Evolutionary conservation across 495 filamentous ascomycete genomes (phyloP), one percentile per base, ranked within the genome.

Genomic region (Mytilinidion resinicola): DNA sequence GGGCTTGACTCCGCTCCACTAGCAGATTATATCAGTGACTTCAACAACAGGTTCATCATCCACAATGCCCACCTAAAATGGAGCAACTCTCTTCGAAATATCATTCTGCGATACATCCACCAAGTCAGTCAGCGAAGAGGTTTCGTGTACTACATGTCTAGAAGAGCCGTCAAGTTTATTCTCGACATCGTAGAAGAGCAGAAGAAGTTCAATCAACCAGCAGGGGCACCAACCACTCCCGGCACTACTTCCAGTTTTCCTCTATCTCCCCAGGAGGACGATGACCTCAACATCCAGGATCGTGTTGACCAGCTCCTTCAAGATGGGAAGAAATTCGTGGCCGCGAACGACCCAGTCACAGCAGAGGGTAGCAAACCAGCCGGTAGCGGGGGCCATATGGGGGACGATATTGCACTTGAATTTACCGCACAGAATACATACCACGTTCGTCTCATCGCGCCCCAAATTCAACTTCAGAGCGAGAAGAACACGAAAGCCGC

Each of bases 41-140:
- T 96, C 80, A 95, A 95, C 72, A 98, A 98, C 66, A 86, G 95
- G 17, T 98, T 98, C 74, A 90, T 97, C 63, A 85, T 97, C 21
- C 93, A 98, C 76, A 98, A 97, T 67, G 82, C 90, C 65, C 93
- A 98, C 65, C 75, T 97, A 34, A 98, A 98, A 70, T 98, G 93
- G 93, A 97, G 95, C 72, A 97, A 98, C 67, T 84, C 91, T 2
- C 76, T 97, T 19, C 82, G 93, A 39, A 96, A 98, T 67, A 96
- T 96, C 65, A 95, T 98, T 34, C 79, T 98, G 7, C 88, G 95
- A 25, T 98, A 98, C 68, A 93, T 93, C 55, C 95, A 98, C 64
- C 95, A 96, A 74, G 91, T 96, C 58, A 92, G 91, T 70, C 93
- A 98, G 73, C 79, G 93, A 39, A 86, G 93, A 53, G 93, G 93